Evolutionary conservation across 2,329 filamentous ascomycete genomes (phyloP).

Genomic region (Samsoniella hepiali): DNA sequence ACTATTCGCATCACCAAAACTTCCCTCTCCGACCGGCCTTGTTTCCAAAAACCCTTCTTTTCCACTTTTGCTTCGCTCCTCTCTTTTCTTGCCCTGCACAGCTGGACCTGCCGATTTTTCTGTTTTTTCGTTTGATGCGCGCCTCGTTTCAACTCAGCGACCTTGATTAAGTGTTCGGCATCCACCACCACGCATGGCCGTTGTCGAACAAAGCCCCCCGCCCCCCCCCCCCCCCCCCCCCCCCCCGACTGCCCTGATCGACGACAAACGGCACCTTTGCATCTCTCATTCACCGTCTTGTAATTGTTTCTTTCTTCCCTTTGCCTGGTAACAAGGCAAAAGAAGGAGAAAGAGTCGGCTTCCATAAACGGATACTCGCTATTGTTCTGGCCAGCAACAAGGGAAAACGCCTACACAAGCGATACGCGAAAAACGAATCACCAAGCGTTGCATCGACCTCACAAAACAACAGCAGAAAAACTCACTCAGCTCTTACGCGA

Average conservation of each 20-base stretch:
- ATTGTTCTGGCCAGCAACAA: background rate
- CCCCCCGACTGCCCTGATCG: background rate
- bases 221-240: background rate
- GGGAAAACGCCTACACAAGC: background rate
- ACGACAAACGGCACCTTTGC: background rate
- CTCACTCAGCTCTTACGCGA: background rate
- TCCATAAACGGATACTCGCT: background rate
- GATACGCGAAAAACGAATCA: background rate
- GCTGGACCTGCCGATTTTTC: background rate
- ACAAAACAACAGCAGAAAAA: background rate
- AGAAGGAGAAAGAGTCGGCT: background rate
- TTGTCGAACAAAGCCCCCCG: background rate
- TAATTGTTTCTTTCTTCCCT: background rate
- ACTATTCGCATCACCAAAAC: slow-evolving; percentile 29
- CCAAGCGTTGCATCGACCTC: background rate
- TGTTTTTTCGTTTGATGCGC: background rate
- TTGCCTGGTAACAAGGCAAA: background rate
- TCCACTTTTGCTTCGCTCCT: background rate
- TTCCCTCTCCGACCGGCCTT: slow-evolving; percentile 11
- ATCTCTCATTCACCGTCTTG: background rate
- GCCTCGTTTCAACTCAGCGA: slow-evolving; percentile 4
- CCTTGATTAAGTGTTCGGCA: background rate
- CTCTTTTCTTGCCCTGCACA: background rate
- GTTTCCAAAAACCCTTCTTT: slow-evolving; percentile 14
- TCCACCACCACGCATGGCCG: background rate